Base-by-base conservation (phyloP, 2,329 filamentous ascomycete species). In the Aspergillus clavatus region DNA sequence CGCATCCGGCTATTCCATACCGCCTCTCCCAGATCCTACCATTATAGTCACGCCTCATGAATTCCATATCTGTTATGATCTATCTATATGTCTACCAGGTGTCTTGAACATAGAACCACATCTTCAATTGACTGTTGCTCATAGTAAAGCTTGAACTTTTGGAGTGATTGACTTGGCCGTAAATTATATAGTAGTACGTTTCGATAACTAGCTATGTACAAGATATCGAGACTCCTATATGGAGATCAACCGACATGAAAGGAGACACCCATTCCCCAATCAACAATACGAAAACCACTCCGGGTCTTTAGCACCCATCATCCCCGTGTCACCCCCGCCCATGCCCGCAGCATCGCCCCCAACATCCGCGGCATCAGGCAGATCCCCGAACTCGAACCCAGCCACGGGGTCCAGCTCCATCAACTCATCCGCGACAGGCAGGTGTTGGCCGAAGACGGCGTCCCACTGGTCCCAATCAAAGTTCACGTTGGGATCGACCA, bases 381-480 rank as follows among this genome's bases (percentile, higher is more conserved):
- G 38, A 48, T 66, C 59, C 6, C 57, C 54, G 45, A 66, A 61
- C 21, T 66, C 65, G 28, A 67, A 51, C 2, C 63, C 63, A 1
- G 60, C 50, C 7, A 68, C 62, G 3, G 67, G 62, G 41, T 72
- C 69, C 11, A 71, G 47, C 44, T 71, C 69, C 66, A 71, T 70
- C 10, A 70, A 46, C 27, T 71, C 69, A 46, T 71, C 69, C 0
- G 69, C 63, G 14, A 72, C 66, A 11, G 68, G 67, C 10, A 72
- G 55, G 47, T 72, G 70, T 43, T 73, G 70, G 2, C 71, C 71
- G 41, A 74, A 74, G 2, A 74, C 70, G 5, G 71, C 68, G 42
- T 74, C 72, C 72, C 72, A 74, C 51, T 72, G 65, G 42, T 73
- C 72, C 72, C 72, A 74, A 54, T 74, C 71, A 52, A 74, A 74